Conservation (phyloP, 1,284 basidiomycete species). For the Microbotryum silenes-acaulis region DNA sequence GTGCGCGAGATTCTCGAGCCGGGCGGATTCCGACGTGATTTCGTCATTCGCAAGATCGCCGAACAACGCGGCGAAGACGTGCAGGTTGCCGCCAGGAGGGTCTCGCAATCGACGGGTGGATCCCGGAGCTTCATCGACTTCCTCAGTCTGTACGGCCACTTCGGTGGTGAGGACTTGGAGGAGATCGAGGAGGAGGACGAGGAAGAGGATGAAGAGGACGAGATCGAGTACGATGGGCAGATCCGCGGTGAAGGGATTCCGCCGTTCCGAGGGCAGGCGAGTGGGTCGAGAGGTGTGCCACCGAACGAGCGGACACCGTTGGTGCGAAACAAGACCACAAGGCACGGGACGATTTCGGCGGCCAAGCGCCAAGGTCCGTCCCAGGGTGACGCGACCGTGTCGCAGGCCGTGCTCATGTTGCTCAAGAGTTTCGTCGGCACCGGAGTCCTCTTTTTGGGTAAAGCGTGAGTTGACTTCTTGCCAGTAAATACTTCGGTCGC, state of each 20-base stretch:
- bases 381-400: slow-evolving; percentile 70
- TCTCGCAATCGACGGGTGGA: not conserved
- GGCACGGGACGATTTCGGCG: slow-evolving; percentile 38
- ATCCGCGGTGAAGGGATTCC: slow-evolving; percentile 39
- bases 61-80: slow-evolving; percentile 50
- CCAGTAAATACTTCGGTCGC: too few species aligned
- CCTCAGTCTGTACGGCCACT: slow-evolving; percentile 84
- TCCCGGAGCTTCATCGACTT: slow-evolving; percentile 68
- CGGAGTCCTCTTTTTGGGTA: slow-evolving; percentile 90
- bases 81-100: slow-evolving; percentile 1
- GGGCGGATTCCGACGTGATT: slow-evolving; percentile 84
- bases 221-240: slow-evolving; percentile 37
- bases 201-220: slow-evolving; percentile 52
- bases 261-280: slow-evolving; percentile 35
- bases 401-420: slow-evolving; percentile 84
- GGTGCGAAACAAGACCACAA: slow-evolving; percentile 41
- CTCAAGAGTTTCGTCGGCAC: slow-evolving; percentile 95
- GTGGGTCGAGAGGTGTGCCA: slow-evolving; percentile 45
- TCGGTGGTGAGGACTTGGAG: slow-evolving; percentile 69
- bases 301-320: slow-evolving; percentile 17
- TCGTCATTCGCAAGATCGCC: slow-evolving; percentile 51
- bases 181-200: slow-evolving; percentile 77
- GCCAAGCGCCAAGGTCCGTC: slow-evolving; percentile 38
- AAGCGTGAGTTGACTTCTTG: slow-evolving; percentile 54
- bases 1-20: slow-evolving; percentile 73